Conservation (phyloP, 1,139 yeast genomes). For the Zygoascus sp. region DNA sequence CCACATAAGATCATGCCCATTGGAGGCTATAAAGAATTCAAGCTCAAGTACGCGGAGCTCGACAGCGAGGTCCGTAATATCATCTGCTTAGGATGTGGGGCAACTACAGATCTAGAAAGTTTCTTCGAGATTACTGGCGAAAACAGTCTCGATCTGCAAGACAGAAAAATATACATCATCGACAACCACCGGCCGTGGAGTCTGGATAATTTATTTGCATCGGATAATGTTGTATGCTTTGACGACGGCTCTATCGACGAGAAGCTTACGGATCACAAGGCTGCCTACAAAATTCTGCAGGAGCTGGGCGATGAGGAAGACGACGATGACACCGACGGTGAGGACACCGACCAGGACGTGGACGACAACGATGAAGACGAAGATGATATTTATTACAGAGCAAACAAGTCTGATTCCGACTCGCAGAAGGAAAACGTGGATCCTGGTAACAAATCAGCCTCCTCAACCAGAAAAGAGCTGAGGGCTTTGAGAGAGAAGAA, state of each 20-base stretch:
- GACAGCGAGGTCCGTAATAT: constrained; percentile 79
- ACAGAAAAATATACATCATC: constrained; percentile 64
- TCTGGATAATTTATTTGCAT: constrained; percentile 84
- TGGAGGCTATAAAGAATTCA: constrained; percentile 84
- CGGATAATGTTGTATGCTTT: constrained; percentile 71
- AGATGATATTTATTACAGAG: constrained; percentile 35
- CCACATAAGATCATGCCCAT: constrained; percentile 90
- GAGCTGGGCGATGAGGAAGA: constrained; percentile 33
- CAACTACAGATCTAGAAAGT: constrained; percentile 78
- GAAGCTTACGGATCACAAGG: constrained; percentile 24
- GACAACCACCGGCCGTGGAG: constrained; percentile 98
- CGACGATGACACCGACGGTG: constrained; percentile 24
- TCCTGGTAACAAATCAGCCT: constrained; percentile 17
- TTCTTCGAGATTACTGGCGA: constrained; percentile 61
- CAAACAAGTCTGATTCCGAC: background rate
- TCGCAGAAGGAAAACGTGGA: constrained; percentile 12
- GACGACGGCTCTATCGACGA: constrained; percentile 74
- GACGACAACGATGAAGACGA: constrained; percentile 28
- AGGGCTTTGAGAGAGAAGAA: constrained; percentile 18
- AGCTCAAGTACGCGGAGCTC: constrained; percentile 54
- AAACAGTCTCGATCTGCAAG: constrained; percentile 32
- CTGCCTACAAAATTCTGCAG: constrained; percentile 29
- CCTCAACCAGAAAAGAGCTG: constrained; percentile 17
- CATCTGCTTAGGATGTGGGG: constrained; percentile 90
- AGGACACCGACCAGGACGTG: constrained; percentile 22